A percentile compares a stretch with the other conserved stretches of the same genome.
Evolutionary conservation across 805 yeast species (phyloP).

Genomic region (Sugiyamaella lignohabitans): DNA sequence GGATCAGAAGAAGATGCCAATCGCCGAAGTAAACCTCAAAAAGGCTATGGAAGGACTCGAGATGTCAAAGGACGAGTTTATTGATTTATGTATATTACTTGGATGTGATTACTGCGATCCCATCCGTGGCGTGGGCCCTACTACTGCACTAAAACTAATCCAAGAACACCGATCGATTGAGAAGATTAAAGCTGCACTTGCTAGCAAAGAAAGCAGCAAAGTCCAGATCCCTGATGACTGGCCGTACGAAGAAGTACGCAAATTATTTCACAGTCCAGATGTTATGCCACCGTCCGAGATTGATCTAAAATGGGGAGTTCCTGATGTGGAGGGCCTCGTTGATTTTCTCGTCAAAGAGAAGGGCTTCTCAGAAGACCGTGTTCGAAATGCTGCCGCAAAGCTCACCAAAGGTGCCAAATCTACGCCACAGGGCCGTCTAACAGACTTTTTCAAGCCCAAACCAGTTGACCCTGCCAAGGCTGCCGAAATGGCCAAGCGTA

Average conservation of each 20-base stretch:
- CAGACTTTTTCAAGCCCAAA: conserved; percentile 77
- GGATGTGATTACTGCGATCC: conserved; percentile 99
- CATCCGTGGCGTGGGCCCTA: conserved; percentile 93
- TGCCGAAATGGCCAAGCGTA: conserved; percentile 16
- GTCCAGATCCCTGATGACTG: conserved; percentile 88
- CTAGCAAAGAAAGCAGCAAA: conserved; percentile 46
- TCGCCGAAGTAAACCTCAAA: conserved; percentile 68
- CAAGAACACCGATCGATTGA: conserved; percentile 80
- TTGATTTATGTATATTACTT: conserved; percentile 84
- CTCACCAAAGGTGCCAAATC: conserved; percentile 75
- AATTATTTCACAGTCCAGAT: conserved; percentile 77
- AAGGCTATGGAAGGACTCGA: conserved; percentile 71
- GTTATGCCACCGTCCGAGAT: conserved; percentile 56
- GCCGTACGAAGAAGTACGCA: conserved; percentile 87
- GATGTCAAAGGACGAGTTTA: conserved; percentile 65
- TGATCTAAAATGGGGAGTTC: conserved; percentile 79
- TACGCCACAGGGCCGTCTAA: conserved; percentile 86
- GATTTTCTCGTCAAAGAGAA: conserved; percentile 79
- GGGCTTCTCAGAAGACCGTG: conserved; percentile 90
- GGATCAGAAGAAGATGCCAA: conserved; percentile 88
- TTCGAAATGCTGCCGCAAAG: conserved; percentile 78
- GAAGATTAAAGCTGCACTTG: conserved; percentile 60
- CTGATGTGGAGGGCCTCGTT: conserved; percentile 76
- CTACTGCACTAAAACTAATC: conserved; percentile 82
- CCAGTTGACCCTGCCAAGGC: conserved; percentile 41